Evolutionary conservation across 2,329 filamentous ascomycete species (phyloP).

Genomic region (Acrocalymma vagum): DNA sequence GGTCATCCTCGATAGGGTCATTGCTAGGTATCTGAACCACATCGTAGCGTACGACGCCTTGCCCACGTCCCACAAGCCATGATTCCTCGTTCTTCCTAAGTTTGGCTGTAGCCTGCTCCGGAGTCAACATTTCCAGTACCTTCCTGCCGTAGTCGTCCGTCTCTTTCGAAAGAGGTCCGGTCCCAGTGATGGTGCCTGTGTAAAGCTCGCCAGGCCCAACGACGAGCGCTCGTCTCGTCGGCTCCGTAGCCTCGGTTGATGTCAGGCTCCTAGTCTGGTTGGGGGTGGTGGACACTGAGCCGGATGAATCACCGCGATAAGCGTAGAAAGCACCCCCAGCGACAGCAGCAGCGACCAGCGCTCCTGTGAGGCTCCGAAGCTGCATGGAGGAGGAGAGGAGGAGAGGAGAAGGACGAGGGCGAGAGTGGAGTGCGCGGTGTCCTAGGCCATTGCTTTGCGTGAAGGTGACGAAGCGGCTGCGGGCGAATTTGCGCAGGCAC

Average conservation of each 20-base stretch:
- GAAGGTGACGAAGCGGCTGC: conserved; percentile 52
- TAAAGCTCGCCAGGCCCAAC: conserved; percentile 92
- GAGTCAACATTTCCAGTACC: conserved; percentile 94
- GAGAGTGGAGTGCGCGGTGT: conserved; percentile 55
- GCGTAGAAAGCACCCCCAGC: conserved; percentile 81
- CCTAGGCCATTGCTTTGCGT: conserved; percentile 55
- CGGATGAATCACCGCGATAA: conserved; percentile 60
- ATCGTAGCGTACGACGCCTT: conserved; percentile 94
- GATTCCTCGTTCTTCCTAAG: conserved; percentile 90
- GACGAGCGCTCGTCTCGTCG: conserved; percentile 73
- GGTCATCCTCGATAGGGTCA: conserved; percentile 97
- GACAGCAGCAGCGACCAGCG: conserved; percentile 72
- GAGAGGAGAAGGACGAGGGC: conserved; percentile 49
- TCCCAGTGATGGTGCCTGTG: conserved; percentile 84
- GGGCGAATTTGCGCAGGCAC: conserved; percentile 67
- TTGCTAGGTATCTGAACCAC: conserved; percentile 95
- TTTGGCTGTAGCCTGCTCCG: conserved; percentile 91
- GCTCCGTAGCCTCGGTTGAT: conserved; percentile 55
- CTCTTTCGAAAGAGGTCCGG: conserved; percentile 87
- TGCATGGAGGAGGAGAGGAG: conserved; percentile 77
- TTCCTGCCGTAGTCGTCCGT: conserved; percentile 84
- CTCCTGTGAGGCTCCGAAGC: conserved; percentile 72
- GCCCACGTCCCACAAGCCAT: conserved; percentile 85
- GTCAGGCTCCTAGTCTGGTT: conserved; percentile 45
- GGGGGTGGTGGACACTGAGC: conserved; percentile 22